Percentiles rank a stretch among this genome's conserved stretches.
These are phyloP conservation scores for Quillaja saponaria DNA, from an alignment of 306 rosid genomes.

Conservation along the genomic window DNA sequence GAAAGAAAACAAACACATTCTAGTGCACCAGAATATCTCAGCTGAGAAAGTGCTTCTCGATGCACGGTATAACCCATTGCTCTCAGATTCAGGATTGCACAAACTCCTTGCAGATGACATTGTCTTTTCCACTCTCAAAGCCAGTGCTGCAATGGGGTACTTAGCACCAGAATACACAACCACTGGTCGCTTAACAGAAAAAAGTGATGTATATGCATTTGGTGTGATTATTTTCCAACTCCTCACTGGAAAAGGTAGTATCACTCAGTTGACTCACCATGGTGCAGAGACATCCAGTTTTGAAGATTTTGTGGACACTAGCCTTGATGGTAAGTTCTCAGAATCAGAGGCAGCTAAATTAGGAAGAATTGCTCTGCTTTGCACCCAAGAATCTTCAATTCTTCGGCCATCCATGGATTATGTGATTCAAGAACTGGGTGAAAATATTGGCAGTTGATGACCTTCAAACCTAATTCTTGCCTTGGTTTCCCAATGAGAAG, in stretches of 20 bases:
- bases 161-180: constrained; percentile 75
- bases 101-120: constrained; percentile 85
- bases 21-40: constrained; percentile 77
- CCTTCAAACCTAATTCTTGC: constrained; percentile 12
- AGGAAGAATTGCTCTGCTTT: constrained; percentile 56
- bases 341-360: constrained; percentile 67
- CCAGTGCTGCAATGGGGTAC: constrained; percentile 87
- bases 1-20: constrained; percentile 39
- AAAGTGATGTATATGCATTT: constrained; percentile 78
- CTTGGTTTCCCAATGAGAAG: constrained; percentile 21
- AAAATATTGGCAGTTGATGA: constrained; percentile 22
- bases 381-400: constrained; percentile 66
- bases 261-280: constrained; percentile 42
- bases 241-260: constrained; percentile 61
- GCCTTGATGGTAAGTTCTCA: constrained; percentile 64
- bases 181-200: constrained; percentile 68
- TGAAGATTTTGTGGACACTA: constrained; percentile 56
- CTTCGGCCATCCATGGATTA: constrained; percentile 65
- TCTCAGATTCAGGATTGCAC: constrained; percentile 76
- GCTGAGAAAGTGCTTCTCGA: constrained; percentile 75
- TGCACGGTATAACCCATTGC: constrained; percentile 50
- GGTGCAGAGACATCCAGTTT: constrained; percentile 38
- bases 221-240: constrained; percentile 80
- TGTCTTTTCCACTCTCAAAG: constrained; percentile 73
- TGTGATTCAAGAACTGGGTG: constrained; percentile 49